These are phyloP conservation scores for Yamadazyma taylorii DNA, from an alignment of 1,139 yeast genomes.

Conservation along the genomic window DNA sequence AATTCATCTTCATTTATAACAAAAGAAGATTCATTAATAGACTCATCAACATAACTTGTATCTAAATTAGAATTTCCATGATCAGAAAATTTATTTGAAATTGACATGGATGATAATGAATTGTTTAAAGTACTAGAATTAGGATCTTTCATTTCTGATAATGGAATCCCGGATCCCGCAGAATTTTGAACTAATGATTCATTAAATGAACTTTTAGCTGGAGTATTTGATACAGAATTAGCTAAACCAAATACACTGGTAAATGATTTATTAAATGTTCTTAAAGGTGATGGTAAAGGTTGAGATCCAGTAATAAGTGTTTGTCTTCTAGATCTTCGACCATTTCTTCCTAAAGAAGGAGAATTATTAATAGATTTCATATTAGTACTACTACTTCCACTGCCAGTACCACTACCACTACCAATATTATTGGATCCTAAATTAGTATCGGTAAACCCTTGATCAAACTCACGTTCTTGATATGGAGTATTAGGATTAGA, in stretches of 20 bases:
- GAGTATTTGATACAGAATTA: constrained; percentile 44
- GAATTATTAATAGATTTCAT: constrained; percentile 20
- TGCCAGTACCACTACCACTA: constrained; percentile 1
- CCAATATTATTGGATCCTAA: constrained; percentile 5
- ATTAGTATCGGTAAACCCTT: constrained; percentile 7
- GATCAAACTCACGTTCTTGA: constrained; percentile 7
- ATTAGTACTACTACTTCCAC: constrained; percentile 2
- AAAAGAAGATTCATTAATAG: constrained; percentile 13
- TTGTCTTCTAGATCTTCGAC: constrained; percentile 65
- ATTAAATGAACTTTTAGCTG: constrained; percentile 27
- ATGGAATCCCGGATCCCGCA: constrained; percentile 12
- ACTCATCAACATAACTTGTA: constrained; percentile 20
- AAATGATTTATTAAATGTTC: constrained; percentile 43
- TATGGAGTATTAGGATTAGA: constrained; percentile 17
- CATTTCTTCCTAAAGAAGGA: constrained; percentile 45
- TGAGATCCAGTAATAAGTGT: constrained; percentile 84
- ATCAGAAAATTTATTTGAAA: constrained; percentile 23
- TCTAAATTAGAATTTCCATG: constrained; percentile 13
- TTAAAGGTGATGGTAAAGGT: constrained; percentile 78
- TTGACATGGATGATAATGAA: constrained; percentile 47
- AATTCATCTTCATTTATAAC: constrained; percentile 46
- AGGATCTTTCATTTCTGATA: constrained; percentile 15
- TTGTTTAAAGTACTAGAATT: constrained; percentile 26
- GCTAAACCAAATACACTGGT: constrained; percentile 41
- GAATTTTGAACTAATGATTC: constrained; percentile 14